Conservation (phyloP, 306 rosid genomes). For the Citrullus colocynthis region DNA sequence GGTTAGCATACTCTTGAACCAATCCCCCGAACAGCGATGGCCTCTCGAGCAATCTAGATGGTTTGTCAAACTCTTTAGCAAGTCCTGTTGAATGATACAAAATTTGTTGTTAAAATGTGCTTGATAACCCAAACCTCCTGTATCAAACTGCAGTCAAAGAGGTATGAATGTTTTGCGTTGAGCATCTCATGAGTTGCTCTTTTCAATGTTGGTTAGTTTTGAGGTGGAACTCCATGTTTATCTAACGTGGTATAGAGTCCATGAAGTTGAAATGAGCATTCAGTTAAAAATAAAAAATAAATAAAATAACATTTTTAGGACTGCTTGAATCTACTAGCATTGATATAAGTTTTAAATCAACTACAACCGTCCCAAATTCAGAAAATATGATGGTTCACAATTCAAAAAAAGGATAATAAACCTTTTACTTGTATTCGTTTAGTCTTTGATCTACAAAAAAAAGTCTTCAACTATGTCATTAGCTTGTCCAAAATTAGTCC, state of each 20-base stretch:
- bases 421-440: not conserved
- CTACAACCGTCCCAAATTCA: not conserved
- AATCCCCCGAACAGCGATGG: constrained; percentile 65
- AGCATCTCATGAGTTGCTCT: too few species aligned
- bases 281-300: too few species aligned
- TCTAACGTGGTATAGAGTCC: too few species aligned
- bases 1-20: constrained; percentile 87
- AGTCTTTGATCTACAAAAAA: not conserved
- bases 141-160: not conserved
- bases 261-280: too few species aligned
- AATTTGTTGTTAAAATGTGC: not conserved
- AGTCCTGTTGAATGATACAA: constrained; percentile 28
- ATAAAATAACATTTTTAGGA: too few species aligned
- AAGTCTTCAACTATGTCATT: not conserved
- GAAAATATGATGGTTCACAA: not conserved
- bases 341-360: not conserved
- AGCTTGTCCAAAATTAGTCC: not conserved
- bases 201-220: too few species aligned
- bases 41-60: constrained; percentile 59
- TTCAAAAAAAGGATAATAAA: not conserved
- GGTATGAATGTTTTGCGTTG: not conserved
- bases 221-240: too few species aligned
- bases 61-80: constrained; percentile 74
- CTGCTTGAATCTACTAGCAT: not conserved
- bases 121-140: not conserved